Base-by-base conservation (phyloP, 2,329 filamentous ascomycete genomes). In the Talaromyces sp. region DNA sequence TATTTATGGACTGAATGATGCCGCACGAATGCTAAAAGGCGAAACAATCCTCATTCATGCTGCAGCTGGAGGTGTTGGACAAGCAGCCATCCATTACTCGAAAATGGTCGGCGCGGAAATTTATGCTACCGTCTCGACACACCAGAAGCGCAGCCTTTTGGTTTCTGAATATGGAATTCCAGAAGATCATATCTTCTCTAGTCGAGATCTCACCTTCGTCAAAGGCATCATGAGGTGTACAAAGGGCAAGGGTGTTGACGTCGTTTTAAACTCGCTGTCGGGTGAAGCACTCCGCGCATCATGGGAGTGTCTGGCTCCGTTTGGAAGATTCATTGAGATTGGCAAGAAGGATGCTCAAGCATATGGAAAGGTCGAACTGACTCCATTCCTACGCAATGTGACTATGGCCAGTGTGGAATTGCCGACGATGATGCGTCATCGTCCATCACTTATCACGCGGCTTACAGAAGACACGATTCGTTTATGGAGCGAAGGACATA, bases 41-140 rank as follows among this genome's bases (percentile, higher is more conserved):
- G 63, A 69, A 38, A 63, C 41, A 4, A 62, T 71, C 24, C 61
- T 71, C 3, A 67, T 71, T 46, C 67, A 70, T 53, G 62, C 60
- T n/a, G 68, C 64, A 1, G 62, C 67, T 7, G 67, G 66, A 38
- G 66, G 62, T 11, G 62, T 69, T 24, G 68, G 69, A 0, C 65
- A 69, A 48, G 68, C 69, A 6, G 65, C 65, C 3, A 65, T 70
- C n/a, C 54, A 62, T 43, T 48, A 68, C 10, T 61, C 66, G 5
- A 62, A 65, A 29, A 53, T 54, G 29, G 50, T 65, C n/a, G 67
- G 67, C 3, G 67, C 66, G 2, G 62, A 67, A 31, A 64, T 70
- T 17, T 69, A 62, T 46, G 65, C 62, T 12, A 69, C 68, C 21
- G 68, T 69, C 4, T 62, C 63, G 7, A 62, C 59, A 12, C 54